Base-by-base conservation (phyloP, 768 basidiomycete genomes). In the Trametes villosa region DNA sequence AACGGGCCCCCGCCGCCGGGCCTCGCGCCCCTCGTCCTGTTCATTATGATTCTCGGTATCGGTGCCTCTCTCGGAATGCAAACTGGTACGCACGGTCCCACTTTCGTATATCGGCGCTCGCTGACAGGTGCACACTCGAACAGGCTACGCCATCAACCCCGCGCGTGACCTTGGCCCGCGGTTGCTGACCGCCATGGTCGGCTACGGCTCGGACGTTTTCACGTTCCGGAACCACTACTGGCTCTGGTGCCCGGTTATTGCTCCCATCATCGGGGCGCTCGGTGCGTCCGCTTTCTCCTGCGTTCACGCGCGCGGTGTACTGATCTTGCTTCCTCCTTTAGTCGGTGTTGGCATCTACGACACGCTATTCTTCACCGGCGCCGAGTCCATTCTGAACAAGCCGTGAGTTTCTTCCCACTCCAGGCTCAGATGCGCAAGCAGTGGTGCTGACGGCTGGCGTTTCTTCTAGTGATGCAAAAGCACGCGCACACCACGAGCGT, bases 111-210 rank as follows among this genome's bases (percentile, higher is more conserved):
- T 9, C 9, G 9, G 3, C 41, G 5, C n/a, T 22, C 41, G 22
- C 41, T 42, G 17, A 42, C n/a, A 13, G 33, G 22, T 42, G 2
- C 44, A 22, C 7, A 22, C 22, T 2, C 36, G 12, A 15, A 4
- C 59, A 81, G 85, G 82, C 46, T 86, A 78, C 63, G 84, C 87
- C 5, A 74, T 89, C 52, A 89, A 89, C 65, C 88, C 88, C 40
- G 86, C 88, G 31, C 85, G 89, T 67, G 88, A 90, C 73, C 74
- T 90, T 29, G 88, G 89, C 6, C 88, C 88, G 2, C 79, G 88
- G 9, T 65, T 90, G 33, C 70, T 89, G 68, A 88, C 86, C 1
- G 80, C 87, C 6, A 88, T 89, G 84, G 87, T 80, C 8, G 89
- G 88, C n/a, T 91, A 88, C 65, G 88, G 88, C 22, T 72, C 71